These are phyloP conservation scores for Tetrapisispora nanseiensis DNA, from an alignment of 805 yeast species.

Conservation along the genomic window DNA sequence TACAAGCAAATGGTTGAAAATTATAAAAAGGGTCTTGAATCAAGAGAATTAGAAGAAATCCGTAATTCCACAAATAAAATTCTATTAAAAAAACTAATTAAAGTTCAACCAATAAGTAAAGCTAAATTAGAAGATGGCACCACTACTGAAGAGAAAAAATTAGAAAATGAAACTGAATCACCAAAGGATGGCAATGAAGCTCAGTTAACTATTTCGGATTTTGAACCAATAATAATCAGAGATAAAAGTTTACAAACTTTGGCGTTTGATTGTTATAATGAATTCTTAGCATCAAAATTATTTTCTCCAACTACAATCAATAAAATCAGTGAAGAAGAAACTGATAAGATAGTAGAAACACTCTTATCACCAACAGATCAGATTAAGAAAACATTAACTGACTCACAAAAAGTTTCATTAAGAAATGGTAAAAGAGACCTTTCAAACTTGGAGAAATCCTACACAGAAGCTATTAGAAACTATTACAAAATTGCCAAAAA, in stretches of 20 bases:
- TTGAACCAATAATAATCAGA: conserved; percentile 32
- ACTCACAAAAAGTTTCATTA: conserved; percentile 15
- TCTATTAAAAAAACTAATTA: conserved; percentile 37
- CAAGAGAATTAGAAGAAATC: conserved; percentile 15
- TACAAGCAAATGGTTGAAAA: conserved; percentile 18
- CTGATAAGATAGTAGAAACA: conserved; percentile 8
- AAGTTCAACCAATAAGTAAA: conserved; percentile 12
- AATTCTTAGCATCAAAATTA: conserved; percentile 16
- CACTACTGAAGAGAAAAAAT: neutral
- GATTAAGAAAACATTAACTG: conserved; percentile 17
- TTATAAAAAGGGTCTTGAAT: conserved; percentile 18
- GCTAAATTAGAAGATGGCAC: conserved; percentile 3
- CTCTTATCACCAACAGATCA: conserved; percentile 17
- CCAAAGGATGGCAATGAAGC: too few relatives aligned
- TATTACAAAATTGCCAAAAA: conserved; percentile 23
- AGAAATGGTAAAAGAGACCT: conserved; percentile 21
- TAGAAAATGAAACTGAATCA: neutral
- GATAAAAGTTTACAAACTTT: conserved; percentile 16
- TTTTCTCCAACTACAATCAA: conserved; percentile 8
- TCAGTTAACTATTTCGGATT: conserved; percentile 23
- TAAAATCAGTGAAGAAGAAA: conserved; percentile 9
- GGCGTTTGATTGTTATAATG: conserved; percentile 18
- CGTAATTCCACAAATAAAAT: conserved; percentile 36
- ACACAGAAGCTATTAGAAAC: conserved; percentile 21
- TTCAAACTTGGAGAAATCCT: conserved; percentile 18